Conservation (phyloP, 2,329 filamentous ascomycete species). For the Botryotinia calthae region DNA sequence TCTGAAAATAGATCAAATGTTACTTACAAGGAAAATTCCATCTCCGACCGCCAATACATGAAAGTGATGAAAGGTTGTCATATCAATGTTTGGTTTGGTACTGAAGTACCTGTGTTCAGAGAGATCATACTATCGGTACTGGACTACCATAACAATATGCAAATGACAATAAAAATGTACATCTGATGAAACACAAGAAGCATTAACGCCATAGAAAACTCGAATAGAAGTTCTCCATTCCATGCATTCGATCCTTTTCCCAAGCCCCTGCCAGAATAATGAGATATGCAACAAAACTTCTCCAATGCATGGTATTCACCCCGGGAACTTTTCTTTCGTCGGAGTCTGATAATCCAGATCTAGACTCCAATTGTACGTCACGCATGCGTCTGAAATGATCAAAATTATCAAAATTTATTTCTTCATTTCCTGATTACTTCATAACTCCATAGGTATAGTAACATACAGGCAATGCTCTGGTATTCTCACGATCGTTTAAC, state of each 20-base stretch:
- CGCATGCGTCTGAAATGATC: not conserved
- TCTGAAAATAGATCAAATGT: not conserved
- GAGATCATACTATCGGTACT: not conserved
- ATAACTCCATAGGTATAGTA: not conserved
- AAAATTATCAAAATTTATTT: not conserved
- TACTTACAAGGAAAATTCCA: not conserved
- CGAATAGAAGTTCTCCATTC: not conserved
- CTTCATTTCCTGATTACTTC: not conserved
- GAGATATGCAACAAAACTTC: not conserved
- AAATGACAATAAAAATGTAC: not conserved
- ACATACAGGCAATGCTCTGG: not conserved
- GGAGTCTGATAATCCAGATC: not conserved
- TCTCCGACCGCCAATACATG: not conserved
- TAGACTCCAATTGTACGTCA: not conserved
- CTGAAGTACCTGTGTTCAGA: not conserved
- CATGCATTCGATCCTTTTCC: not conserved
- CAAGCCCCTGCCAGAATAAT: not conserved
- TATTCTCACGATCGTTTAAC: not conserved
- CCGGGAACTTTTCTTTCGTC: not conserved
- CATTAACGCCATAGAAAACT: not conserved
- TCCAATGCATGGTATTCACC: not conserved
- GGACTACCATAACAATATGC: not conserved
- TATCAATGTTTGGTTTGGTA: not conserved
- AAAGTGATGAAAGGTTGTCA: not conserved
- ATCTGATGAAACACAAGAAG: not conserved